Base-by-base conservation (phyloP, 345 rosid species). In the Adansonia digitata region DNA sequence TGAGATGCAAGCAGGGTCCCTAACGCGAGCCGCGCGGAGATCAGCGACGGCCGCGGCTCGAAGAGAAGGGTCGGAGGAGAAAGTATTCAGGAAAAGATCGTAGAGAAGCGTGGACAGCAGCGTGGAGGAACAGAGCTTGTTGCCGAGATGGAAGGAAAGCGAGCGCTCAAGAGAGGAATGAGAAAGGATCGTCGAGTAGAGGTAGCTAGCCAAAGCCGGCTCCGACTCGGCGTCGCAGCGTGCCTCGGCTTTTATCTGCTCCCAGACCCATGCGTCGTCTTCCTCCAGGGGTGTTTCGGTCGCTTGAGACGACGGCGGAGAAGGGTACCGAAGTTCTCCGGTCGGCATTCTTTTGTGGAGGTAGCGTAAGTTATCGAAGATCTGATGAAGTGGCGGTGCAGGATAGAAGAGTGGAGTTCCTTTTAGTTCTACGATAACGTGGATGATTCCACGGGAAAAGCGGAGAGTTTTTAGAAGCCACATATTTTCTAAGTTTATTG, bases 61-160 rank as follows among this genome's bases (percentile, higher is more conserved):
- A 5, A 94, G 91, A 27, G 86, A 71, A 6, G 88, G 88, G 70
- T 92, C 97, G 13, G 91, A 83, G 70, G 97, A 70, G 89, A 92
- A 87, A 59, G 92, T 88, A 82, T 84, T 86, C 49, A 92, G 88
- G 77, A 92, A 94, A 40, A 94, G 94, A 84, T 94, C 98, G 80
- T 94, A 94, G 12, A 94, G 84, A 73, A 92, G 93, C 1, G 97
- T 92, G 9, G 98, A 91, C 70, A 94, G 94, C 49, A 94, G 90
- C 43, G 98, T 94, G 49, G 98, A 89, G 76, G 94, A 94, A 84
- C 96, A 94, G 52, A 94, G 96, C 86, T 94, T 94, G 88, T 94
- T 94, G 37, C 97, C 98, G 22, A 94, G 77, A 72, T 94, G 98
- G 59, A 94, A 94, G 46, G 97, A 82, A 45, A 94, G 86, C 2